Evolutionary conservation across 192 early-diverging fungal genomes (phyloP), one percentile per base, ranked within the genome.

Genomic region (Oehlia diaphana): DNA sequence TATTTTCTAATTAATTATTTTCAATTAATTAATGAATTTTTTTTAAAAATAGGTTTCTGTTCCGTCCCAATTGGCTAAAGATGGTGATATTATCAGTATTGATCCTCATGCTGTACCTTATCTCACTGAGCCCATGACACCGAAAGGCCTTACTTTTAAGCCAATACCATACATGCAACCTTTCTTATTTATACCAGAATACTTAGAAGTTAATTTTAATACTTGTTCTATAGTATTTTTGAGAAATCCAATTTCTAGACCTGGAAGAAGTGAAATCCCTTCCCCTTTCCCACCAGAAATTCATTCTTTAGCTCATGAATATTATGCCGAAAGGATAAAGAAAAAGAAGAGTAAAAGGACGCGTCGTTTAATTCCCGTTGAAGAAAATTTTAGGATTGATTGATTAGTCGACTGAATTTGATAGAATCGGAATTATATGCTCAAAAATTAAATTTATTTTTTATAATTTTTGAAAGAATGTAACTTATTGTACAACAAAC

Each of bases 161-260:
- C 88, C 92, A 14, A 88, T 84, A 42, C 90, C 90, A 19, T 99
- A 93, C 83, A 90, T 92, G 83, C 92, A 95, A 82, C 96, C 98
- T 13, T 97, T 93, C 89, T 92, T 99, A 91, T 99, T 97, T 82
- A 89, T 97, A 23, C 98, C 98, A 9, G 91, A 95, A 69, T 99
- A 99, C 83, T 92, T 99, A 35, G 98, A 99, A 87, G 96, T 99
- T 68, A 93, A 96, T 88, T 99, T 96, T 87, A 93, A 93, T 83
- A 96, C 93, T 9, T 97, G 96, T 91, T 94, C 93, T 42, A 87
- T 90, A 2, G 91, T 96, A 64, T 96, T 96, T 81, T 84, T 99
- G 64, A 93, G 96, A 72, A 86, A 93, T 35, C 98, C 98, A 16
- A 89, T 97, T 64, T 94, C 94, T 28, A 90, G 94, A 80, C 95